Percentiles rank a stretch among this genome's conserved stretches.
Conservation (phyloP, 2,329 filamentous ascomycete genomes). For the Ambrosiella cleistominuta region DNA sequence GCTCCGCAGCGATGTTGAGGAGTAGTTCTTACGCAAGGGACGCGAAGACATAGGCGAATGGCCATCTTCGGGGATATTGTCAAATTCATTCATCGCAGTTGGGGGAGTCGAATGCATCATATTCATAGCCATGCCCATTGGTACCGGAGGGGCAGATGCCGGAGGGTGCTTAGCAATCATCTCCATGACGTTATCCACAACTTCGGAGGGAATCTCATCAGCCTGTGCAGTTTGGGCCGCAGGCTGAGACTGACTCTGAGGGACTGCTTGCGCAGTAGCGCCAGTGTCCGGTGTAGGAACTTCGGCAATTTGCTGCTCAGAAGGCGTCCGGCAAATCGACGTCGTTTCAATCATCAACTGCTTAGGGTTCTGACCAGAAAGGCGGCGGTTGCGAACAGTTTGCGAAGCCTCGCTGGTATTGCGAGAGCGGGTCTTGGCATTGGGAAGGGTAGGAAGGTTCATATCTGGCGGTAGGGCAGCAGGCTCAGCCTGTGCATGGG, state of each 20-base stretch:
- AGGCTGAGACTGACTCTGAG: not conserved
- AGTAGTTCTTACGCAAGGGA: conserved; percentile 49
- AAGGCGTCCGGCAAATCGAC: conserved; percentile 14
- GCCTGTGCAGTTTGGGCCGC: not conserved
- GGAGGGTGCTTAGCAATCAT: conserved; percentile 8
- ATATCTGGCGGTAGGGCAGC: not conserved
- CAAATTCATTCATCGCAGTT: conserved; percentile 8
- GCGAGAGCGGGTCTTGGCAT: conserved; percentile 5
- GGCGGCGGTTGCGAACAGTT: conserved; percentile 54
- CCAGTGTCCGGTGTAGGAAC: conserved; percentile 1
- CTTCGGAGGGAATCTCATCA: conserved; percentile 1
- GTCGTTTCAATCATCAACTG: conserved; percentile 77
- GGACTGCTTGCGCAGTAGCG: not conserved
- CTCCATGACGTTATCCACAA: not conserved
- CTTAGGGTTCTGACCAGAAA: conserved; percentile 65
- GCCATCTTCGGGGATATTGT: conserved; percentile 18
- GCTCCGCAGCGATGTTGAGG: conserved; percentile 52
- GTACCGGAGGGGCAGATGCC: conserved; percentile 7
- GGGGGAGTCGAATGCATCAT: conserved; percentile 9
- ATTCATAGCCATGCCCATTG: not conserved
- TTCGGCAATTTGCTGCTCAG: conserved; percentile 8
- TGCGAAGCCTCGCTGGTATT: conserved; percentile 15
- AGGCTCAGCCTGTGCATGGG: not conserved
- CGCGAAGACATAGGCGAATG: conserved; percentile 33
- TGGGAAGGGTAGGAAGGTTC: not conserved